phyloP scores from a whole-genome alignment of 1,139 yeast genomes.

The Pichia kudriavzevii region DNA sequence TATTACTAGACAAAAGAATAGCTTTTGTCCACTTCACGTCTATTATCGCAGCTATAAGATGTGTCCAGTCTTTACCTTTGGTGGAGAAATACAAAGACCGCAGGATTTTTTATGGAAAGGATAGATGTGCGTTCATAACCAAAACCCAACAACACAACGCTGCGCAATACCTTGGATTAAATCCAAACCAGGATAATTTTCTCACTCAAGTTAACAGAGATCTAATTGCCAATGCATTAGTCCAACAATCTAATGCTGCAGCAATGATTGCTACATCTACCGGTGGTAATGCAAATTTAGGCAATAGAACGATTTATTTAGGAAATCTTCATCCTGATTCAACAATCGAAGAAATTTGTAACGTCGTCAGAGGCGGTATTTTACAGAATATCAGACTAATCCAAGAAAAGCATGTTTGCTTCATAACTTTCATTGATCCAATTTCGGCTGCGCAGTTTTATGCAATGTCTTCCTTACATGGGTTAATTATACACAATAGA shows the following conservation, averaged over 20 bases:
- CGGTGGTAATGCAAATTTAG: conserved; percentile 64
- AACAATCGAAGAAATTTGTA: conserved; percentile 75
- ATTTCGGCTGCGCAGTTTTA: conserved; percentile 78
- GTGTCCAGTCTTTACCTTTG: conserved; percentile 50
- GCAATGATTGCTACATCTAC: conserved; percentile 68
- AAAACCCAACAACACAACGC: conserved; percentile 96
- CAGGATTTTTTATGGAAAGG: conserved; percentile 55
- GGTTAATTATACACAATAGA: conserved; percentile 66
- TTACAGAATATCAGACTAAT: conserved; percentile 65
- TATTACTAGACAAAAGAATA: conserved; percentile 51
- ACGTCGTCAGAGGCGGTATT: conserved; percentile 77
- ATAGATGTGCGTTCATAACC: conserved; percentile 69
- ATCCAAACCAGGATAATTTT: conserved; percentile 82
- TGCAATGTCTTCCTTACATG: conserved; percentile 71
- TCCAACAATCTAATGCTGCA: conserved; percentile 64
- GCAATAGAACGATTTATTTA: conserved; percentile 71
- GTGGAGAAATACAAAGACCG: conserved; percentile 49
- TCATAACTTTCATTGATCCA: conserved; percentile 72
- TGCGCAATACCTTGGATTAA: conserved; percentile 86
- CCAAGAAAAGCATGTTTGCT: conserved; percentile 75
- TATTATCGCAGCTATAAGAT: conserved; percentile 49
- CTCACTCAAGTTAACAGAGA: conserved; percentile 52
- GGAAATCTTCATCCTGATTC: conserved; percentile 72
- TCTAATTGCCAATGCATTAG: conserved; percentile 45
- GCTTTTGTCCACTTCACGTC: conserved; percentile 57